Evolutionary conservation across 495 filamentous ascomycete genomes (phyloP).

Genomic region (Sporormia fimetaria): DNA sequence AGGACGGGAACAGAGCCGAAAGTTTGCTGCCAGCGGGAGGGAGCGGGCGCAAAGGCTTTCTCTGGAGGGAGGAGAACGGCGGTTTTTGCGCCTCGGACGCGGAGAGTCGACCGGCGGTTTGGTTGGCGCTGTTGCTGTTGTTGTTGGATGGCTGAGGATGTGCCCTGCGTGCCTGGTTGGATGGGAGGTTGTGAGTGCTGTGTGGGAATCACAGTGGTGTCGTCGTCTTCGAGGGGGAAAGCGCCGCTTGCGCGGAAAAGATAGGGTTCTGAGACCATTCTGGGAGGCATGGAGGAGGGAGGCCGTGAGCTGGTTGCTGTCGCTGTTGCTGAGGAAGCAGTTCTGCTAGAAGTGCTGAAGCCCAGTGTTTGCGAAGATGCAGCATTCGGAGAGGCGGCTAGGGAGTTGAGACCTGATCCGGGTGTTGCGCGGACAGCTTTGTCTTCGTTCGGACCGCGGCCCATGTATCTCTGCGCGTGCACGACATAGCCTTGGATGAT

Average conservation of each 20-base stretch:
- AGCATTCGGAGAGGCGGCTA: conserved; percentile 15
- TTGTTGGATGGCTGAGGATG: conserved; percentile 11
- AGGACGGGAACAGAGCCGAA: conserved; percentile 23
- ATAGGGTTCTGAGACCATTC: conserved; percentile 34
- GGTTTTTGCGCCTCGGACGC: conserved; percentile 27
- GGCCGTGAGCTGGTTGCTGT: conserved; percentile 16
- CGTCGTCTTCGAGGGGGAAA: conserved; percentile 2
- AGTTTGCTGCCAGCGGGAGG: conserved; percentile 27
- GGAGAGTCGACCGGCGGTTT: conserved; percentile 10
- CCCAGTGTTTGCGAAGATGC: conserved; percentile 14
- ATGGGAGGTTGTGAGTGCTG: not conserved
- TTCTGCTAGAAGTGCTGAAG: conserved; percentile 8
- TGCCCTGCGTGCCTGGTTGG: conserved; percentile 5
- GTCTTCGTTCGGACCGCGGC: conserved; percentile 57
- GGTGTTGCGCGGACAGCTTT: conserved; percentile 39
- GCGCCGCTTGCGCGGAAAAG: conserved; percentile 31
- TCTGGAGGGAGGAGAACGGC: conserved; percentile 28
- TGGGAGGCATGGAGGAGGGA: conserved; percentile 11
- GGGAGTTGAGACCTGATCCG: conserved; percentile 23
- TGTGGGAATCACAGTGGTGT: not conserved
- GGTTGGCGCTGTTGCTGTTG: conserved; percentile 4
- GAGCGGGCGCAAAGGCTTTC: conserved; percentile 31
- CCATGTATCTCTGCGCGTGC: conserved; percentile 65
- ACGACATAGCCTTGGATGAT: conserved; percentile 64
- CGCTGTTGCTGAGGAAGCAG: conserved; percentile 21